Percentiles rank a stretch among this genome's conserved stretches.
Evolutionary conservation across 2,329 filamentous ascomycete genomes (phyloP).

Genomic region (Magnaporthales sp.): DNA sequence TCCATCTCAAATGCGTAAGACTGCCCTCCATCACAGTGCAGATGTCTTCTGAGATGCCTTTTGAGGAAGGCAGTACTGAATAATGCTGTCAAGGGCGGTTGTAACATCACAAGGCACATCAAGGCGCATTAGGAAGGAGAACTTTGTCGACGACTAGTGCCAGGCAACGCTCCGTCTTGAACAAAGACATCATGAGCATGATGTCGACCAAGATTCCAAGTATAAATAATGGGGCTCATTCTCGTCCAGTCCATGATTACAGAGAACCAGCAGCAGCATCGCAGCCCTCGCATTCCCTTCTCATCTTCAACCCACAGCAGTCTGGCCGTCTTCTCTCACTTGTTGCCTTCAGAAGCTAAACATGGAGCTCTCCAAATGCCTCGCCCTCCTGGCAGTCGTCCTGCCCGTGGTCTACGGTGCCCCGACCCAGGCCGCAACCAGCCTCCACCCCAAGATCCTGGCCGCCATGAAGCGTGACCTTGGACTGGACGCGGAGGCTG

Average conservation of each 20-base stretch:
- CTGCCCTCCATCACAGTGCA: not conserved
- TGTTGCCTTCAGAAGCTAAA: not conserved
- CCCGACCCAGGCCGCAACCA: not conserved
- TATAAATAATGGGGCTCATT: not conserved
- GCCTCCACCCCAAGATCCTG: slow-evolving; percentile 1
- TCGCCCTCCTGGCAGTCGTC: not conserved
- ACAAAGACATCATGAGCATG: not conserved
- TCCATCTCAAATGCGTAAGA: no score
- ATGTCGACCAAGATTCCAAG: not conserved
- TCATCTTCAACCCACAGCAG: not conserved
- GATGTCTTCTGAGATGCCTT: not conserved
- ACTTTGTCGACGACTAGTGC: not conserved
- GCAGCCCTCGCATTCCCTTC: not conserved
- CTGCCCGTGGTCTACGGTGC: not conserved
- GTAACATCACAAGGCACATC: not conserved
- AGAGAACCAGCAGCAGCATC: not conserved
- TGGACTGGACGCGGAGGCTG: not conserved
- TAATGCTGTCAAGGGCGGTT: not conserved
- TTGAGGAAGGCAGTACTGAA: not conserved
- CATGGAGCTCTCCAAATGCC: not conserved
- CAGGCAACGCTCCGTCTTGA: not conserved
- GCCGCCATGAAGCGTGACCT: slow-evolving; percentile 1
- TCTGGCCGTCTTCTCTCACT: not conserved
- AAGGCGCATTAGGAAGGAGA: not conserved
- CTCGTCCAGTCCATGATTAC: not conserved